Base-by-base conservation (phyloP, 768 basidiomycete species). In the Lyophyllum semitale region DNA sequence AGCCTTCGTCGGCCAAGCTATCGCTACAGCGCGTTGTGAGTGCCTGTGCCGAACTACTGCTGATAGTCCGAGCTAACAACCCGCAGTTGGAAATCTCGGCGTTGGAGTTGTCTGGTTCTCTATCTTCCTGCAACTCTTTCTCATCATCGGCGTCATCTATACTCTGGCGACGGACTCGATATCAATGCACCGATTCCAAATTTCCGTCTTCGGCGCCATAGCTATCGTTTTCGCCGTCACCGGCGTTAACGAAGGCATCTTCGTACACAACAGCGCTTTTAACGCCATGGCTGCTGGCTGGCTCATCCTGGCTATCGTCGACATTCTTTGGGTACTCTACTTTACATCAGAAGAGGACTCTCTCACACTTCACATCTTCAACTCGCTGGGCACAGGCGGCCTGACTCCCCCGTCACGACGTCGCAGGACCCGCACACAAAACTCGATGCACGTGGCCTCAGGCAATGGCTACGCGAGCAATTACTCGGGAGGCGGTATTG, bases 281-380 rank as follows among this genome's bases (percentile, higher is more conserved):
- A 87, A 90, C 59, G 93, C 95, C 8, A 87, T 94, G 80, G 89
- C 90, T 26, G 93, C 91, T 3, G 97, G 96, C 55, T 99, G 93
- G 92, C 83, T 99, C 63, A 85, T 99, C 58, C 83, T 96, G 50
- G 77, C 94, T 29, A 83, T 98, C 58, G 91, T 95, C 54, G 81
- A 98, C 78, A 91, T 98, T 67, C 73, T 98, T 55, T 99, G 96
- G 96, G 85, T 95, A 13, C 84, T 98, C 56, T 97, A 93, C 77
- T 96, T 99, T 72, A 97, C 95, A 2, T 92, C 95, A 1, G 95
- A 98, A 66, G 95, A 97, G 64, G 94, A 95, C 66, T 93, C 94
- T 0, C 85, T 93, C 59, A 73, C 81, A 26, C 82, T 94, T 47
- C 83, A 95, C 71, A 63, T 96, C 59, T 92, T 97, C 82, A 95